Conservation (phyloP, 2,329 filamentous ascomycete species). For the Colletotrichum sublineola region DNA sequence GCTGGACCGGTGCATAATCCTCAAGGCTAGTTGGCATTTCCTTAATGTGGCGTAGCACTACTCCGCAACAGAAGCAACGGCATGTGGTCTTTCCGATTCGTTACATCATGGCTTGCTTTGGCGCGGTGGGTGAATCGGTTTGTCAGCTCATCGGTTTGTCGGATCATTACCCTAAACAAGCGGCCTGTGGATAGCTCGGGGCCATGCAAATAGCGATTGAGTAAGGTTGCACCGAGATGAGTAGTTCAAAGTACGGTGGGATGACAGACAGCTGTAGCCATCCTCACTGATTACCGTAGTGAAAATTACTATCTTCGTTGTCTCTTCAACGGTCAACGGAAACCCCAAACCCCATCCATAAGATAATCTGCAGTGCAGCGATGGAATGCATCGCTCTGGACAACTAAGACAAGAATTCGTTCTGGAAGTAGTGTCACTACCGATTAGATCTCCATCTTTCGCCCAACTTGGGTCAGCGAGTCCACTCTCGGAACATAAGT, state of each 20-base stretch:
- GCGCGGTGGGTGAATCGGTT: background rate
- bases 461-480: background rate
- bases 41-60: background rate
- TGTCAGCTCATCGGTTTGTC: background rate
- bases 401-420: background rate
- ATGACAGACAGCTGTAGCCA: background rate
- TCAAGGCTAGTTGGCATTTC: background rate
- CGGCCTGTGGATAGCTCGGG: background rate
- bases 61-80: too few species aligned
- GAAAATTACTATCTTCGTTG: background rate
- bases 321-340: background rate
- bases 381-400: background rate
- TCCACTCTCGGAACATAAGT: background rate
- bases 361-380: background rate
- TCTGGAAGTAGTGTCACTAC: background rate
- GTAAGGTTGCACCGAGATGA: background rate
- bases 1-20: too few species aligned
- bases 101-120: background rate
- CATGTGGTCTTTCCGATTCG: background rate
- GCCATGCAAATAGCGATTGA: background rate
- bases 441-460: background rate
- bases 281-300: background rate
- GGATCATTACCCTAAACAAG: background rate
- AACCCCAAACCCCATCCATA: accelerated
- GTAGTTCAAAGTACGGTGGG: background rate